Percentiles rank a stretch among this genome's conserved stretches.
These are phyloP conservation scores for Hypholoma fasciculare DNA, from an alignment of 768 basidiomycete species.

Conservation along the genomic window DNA sequence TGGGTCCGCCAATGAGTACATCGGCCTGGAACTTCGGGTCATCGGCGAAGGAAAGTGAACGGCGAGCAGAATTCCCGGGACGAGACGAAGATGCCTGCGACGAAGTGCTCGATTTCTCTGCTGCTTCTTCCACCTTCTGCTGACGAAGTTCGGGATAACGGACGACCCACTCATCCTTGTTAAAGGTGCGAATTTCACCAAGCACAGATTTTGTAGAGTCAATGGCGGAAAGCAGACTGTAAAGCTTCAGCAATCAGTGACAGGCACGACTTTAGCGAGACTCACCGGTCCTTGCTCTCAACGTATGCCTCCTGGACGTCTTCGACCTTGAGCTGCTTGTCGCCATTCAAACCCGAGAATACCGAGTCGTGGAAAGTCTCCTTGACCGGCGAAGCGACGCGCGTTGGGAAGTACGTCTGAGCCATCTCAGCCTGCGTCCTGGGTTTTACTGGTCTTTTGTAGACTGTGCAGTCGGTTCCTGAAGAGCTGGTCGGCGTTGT, in stretches of 20 bases:
- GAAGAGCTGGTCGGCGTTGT: conserved; percentile 17
- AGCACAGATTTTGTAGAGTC: conserved; percentile 70
- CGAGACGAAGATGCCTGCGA: conserved; percentile 29
- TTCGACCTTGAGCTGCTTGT: conserved; percentile 56
- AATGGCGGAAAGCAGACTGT: conserved; percentile 76
- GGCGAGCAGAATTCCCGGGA: conserved; percentile 45
- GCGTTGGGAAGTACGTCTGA: conserved; percentile 39
- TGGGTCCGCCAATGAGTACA: conserved; percentile 56
- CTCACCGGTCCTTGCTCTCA: conserved; percentile 74
- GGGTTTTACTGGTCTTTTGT: conserved; percentile 4
- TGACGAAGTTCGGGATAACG: conserved; percentile 80
- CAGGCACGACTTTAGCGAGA: conserved; percentile 5
- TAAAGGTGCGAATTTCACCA: conserved; percentile 73
- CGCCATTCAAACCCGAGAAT: conserved; percentile 31
- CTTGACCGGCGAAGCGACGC: conserved; percentile 35
- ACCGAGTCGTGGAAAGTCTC: conserved; percentile 30
- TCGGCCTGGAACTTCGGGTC: conserved; percentile 70
- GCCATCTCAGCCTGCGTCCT: conserved; percentile 34
- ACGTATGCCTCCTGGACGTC: conserved; percentile 79
- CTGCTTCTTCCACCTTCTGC: conserved; percentile 29
- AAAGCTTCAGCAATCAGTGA: conserved; percentile 7
- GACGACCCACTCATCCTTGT: conserved; percentile 84
- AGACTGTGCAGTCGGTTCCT: conserved; percentile 3
- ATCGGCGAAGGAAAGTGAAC: conserved; percentile 84
- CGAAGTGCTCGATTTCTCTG: conserved; percentile 15